Percentiles rank a stretch among this genome's conserved stretches.
Conservation (phyloP, 2,329 filamentous ascomycete species). For the Grosmannia serpens region DNA sequence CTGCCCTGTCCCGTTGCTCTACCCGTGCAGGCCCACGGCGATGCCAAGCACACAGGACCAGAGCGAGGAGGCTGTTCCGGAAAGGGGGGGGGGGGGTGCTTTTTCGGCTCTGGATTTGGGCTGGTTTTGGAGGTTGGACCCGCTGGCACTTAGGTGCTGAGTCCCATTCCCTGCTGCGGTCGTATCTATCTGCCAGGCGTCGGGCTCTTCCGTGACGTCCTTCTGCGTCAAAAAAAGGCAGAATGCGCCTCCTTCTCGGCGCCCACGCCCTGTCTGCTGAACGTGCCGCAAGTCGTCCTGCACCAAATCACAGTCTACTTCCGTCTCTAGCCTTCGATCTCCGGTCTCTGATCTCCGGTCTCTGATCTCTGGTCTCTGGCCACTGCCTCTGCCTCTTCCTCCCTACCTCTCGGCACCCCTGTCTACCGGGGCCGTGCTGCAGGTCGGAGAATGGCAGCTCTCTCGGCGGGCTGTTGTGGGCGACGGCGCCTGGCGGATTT, state of each 20-base stretch:
- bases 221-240: neutral
- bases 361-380: too few species aligned
- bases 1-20: neutral
- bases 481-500: neutral
- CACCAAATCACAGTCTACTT: neutral
- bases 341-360: too few species aligned
- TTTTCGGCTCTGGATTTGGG: too few species aligned
- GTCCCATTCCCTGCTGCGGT: neutral
- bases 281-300: neutral
- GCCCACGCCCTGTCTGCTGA: neutral
- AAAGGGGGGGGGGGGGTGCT: too few species aligned
- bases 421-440: neutral
- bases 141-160: neutral
- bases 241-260: neutral
- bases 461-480: neutral
- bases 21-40: neutral
- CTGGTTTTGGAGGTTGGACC: neutral
- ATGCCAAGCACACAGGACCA: neutral
- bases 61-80: too few species aligned
- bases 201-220: neutral
- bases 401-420: neutral
- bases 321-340: too few species aligned
- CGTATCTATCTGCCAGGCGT: neutral
- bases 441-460: neutral
- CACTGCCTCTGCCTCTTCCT: too few species aligned